Percentiles rank a stretch among this genome's conserved stretches.
Conservation (phyloP, 176 grass and related monocot genomes). For the Saccharum spontaneum region DNA sequence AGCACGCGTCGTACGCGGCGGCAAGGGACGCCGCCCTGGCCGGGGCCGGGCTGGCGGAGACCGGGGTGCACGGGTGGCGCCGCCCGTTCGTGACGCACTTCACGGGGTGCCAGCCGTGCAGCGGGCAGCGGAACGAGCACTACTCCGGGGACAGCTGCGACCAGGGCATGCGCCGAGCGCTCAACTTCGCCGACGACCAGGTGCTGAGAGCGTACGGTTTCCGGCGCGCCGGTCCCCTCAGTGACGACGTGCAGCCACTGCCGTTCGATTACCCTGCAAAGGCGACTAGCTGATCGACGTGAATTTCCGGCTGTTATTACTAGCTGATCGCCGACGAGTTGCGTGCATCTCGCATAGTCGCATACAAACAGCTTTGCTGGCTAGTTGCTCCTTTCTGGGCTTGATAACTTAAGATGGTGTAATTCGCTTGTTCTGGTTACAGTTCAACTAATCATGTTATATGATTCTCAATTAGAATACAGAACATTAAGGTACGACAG, state of each 20-base stretch:
- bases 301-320: neutral
- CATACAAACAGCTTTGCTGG: neutral
- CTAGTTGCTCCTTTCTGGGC: neutral
- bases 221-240: constrained; percentile 46
- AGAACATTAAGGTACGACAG: neutral
- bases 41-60: constrained; percentile 34
- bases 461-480: neutral
- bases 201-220: constrained; percentile 74
- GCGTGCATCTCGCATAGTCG: neutral
- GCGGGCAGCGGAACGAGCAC: constrained; percentile 66
- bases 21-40: constrained; percentile 41
- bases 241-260: constrained; percentile 50
- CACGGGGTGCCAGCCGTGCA: constrained; percentile 95
- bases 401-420: neutral
- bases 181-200: constrained; percentile 94
- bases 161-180: constrained; percentile 71
- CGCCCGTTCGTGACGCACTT: constrained; percentile 90
- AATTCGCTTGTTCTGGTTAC: too few species aligned
- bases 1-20: constrained; percentile 35
- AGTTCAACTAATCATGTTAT: neutral
- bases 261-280: constrained; percentile 61
- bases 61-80: constrained; percentile 48
- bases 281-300: neutral
- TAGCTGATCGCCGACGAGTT: too few species aligned
- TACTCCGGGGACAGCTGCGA: constrained; percentile 67